Percentiles rank a stretch among this genome's conserved stretches.
Evolutionary conservation across 139 green algal species (phyloP).

Genomic region (Picochlorum costavermella): DNA sequence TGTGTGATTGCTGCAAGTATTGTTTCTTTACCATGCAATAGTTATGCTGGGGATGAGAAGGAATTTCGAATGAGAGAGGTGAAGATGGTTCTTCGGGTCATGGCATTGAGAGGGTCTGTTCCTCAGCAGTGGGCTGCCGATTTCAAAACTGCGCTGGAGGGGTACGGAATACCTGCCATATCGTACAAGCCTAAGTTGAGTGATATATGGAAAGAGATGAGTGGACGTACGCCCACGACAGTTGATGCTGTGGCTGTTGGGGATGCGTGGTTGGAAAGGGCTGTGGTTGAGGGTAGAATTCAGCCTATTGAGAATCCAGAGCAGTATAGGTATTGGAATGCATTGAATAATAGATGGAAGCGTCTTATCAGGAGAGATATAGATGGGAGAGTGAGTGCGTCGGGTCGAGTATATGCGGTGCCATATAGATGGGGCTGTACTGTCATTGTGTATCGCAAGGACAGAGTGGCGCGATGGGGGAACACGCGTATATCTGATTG

Average conservation of each 20-base stretch:
- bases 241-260: conserved; percentile 70
- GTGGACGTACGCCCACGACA: conserved; percentile 9
- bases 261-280: conserved; percentile 64
- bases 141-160: conserved; percentile 45
- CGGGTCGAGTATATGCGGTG: conserved; percentile 53
- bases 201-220: conserved; percentile 57
- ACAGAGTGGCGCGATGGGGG: conserved; percentile 31
- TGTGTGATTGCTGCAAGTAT: no score
- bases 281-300: conserved; percentile 49
- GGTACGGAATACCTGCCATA: conserved; percentile 46
- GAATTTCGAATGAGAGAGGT: neutral
- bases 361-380: conserved; percentile 43
- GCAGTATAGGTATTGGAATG: conserved; percentile 43
- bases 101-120: conserved; percentile 52
- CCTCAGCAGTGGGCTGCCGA: conserved; percentile 53
- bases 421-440: conserved; percentile 74
- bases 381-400: conserved; percentile 11
- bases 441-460: conserved; percentile 54
- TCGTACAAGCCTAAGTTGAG: conserved; percentile 46
- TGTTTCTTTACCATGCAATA: no score
- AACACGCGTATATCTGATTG: conserved; percentile 51
- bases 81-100: conserved; percentile 42
- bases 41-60: neutral
- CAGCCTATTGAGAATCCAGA: conserved; percentile 56
- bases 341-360: conserved; percentile 46